Percentiles rank a stretch among this genome's conserved stretches.
phyloP scores from a whole-genome alignment of 2,329 filamentous ascomycete genomes.

The Colletotrichum lupini region DNA sequence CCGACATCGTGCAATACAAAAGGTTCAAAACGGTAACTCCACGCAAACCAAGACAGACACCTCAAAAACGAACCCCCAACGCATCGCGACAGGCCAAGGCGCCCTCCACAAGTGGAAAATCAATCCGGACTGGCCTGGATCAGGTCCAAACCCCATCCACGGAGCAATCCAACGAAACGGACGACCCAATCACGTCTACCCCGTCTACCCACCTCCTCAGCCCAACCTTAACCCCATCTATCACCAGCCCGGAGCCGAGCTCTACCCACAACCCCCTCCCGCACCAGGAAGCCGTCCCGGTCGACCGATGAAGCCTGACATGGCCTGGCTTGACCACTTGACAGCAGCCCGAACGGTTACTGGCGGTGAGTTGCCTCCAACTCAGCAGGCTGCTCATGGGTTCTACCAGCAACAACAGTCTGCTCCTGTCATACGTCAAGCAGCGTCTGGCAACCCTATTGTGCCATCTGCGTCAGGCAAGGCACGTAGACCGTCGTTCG shows the following conservation, averaged over 20 bases:
- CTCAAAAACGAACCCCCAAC: not conserved
- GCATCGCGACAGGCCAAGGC: not conserved
- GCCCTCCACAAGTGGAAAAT: not conserved
- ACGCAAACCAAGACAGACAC: slow-evolving; percentile 7
- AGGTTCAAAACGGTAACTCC: not conserved
- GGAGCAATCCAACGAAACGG: not conserved
- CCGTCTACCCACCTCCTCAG: not conserved
- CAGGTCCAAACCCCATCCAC: not conserved
- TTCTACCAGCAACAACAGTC: not conserved
- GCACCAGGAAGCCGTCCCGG: not conserved
- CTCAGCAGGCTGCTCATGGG: not conserved
- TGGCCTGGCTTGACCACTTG: slow-evolving; percentile 22
- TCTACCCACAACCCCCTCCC: not conserved
- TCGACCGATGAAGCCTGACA: slow-evolving; percentile 7
- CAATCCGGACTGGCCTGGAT: not conserved
- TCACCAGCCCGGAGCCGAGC: not conserved
- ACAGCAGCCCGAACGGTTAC: not conserved
- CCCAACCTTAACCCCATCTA: not conserved
- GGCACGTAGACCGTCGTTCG: not conserved
- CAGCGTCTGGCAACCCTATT: not conserved
- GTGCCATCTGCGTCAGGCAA: not conserved
- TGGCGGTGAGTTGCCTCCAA: not conserved
- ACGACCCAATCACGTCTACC: not conserved
- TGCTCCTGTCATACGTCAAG: not conserved
- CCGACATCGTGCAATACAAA: slow-evolving; percentile 2